These are phyloP conservation scores for Intubia oerlemansii DNA, from an alignment of 2,329 filamentous ascomycete species.

Conservation along the genomic window DNA sequence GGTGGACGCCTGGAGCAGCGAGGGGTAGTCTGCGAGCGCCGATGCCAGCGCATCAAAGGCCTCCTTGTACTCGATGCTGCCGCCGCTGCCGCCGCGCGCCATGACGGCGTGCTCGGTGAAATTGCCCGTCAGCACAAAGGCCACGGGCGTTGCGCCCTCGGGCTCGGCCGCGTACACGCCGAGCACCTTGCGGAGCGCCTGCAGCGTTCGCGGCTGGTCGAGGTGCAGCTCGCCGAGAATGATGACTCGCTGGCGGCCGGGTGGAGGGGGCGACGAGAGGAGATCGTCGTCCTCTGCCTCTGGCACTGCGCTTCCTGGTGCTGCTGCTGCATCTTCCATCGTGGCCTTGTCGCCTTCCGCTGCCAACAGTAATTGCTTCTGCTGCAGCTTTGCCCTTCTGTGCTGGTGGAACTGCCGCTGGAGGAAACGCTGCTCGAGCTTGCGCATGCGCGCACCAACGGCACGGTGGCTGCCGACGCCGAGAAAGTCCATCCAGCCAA, in stretches of 20 bases:
- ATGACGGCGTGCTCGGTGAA: constrained; percentile 49
- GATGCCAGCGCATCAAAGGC: constrained; percentile 77
- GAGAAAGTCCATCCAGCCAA: constrained; percentile 94
- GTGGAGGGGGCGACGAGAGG: constrained; percentile 6
- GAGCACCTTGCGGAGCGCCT: constrained; percentile 63
- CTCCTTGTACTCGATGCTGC: constrained; percentile 93
- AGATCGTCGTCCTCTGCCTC: neutral
- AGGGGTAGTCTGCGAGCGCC: constrained; percentile 63
- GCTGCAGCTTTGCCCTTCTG: constrained; percentile 3
- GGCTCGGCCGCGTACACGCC: constrained; percentile 47
- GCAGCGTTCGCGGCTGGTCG: constrained; percentile 60
- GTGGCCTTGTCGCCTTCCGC: neutral
- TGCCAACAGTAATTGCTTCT: constrained; percentile 11
- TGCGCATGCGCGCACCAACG: constrained; percentile 62
- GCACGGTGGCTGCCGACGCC: constrained; percentile 80
- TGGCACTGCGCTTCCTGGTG: no score
- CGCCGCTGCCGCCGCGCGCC: constrained; percentile 45
- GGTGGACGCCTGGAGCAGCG: constrained; percentile 54
- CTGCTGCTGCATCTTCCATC: no score
- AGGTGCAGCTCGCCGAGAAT: constrained; percentile 73
- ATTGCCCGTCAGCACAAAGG: constrained; percentile 70
- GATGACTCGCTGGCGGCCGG: constrained; percentile 35
- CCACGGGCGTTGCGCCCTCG: constrained; percentile 45
- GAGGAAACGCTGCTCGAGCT: constrained; percentile 50
- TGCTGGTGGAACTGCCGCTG: constrained; percentile 13